Percentiles rank a stretch among this genome's conserved stretches.
These are phyloP conservation scores for Aspergillus oerlinghausenensis DNA, from an alignment of 2,329 filamentous ascomycete genomes.

Conservation along the genomic window DNA sequence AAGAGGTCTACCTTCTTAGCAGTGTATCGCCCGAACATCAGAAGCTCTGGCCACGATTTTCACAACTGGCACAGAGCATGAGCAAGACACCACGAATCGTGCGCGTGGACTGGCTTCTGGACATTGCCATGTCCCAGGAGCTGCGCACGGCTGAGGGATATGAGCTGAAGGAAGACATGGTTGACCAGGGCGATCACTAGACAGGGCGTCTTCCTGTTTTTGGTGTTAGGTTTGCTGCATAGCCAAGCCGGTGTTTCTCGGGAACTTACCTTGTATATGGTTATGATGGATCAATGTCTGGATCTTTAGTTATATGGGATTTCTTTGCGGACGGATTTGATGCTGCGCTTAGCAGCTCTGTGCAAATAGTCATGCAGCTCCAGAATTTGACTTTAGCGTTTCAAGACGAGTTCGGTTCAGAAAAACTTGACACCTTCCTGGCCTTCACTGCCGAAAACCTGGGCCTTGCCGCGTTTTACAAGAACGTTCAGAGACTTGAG, in stretches of 20 bases:
- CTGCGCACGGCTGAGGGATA: conserved; percentile 64
- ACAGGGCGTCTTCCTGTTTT: not conserved
- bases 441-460: conserved; percentile 87
- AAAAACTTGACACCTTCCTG: conserved; percentile 96
- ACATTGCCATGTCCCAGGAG: conserved; percentile 83
- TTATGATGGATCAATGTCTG: not conserved
- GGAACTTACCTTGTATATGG: not conserved
- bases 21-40: conserved; percentile 63
- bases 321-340: not conserved
- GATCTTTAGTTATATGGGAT: not conserved
- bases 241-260: not conserved
- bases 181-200: conserved; percentile 18
- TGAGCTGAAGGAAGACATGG: conserved; percentile 34
- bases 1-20: conserved; percentile 79
- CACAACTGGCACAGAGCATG: conserved; percentile 69
- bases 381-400: not conserved
- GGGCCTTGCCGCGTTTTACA: conserved; percentile 85
- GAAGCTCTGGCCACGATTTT: conserved; percentile 74
- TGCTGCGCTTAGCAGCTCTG: not conserved
- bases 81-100: conserved; percentile 80
- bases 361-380: not conserved
- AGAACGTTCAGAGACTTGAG: conserved; percentile 73
- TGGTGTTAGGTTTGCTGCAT: not conserved
- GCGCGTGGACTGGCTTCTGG: conserved; percentile 80
- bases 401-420: conserved; percentile 42